A percentile compares a stretch with the other conserved stretches of the same genome.
Evolutionary conservation across 1,139 yeast species (phyloP).

Genomic region (Schwanniomyces etchellsii): DNA sequence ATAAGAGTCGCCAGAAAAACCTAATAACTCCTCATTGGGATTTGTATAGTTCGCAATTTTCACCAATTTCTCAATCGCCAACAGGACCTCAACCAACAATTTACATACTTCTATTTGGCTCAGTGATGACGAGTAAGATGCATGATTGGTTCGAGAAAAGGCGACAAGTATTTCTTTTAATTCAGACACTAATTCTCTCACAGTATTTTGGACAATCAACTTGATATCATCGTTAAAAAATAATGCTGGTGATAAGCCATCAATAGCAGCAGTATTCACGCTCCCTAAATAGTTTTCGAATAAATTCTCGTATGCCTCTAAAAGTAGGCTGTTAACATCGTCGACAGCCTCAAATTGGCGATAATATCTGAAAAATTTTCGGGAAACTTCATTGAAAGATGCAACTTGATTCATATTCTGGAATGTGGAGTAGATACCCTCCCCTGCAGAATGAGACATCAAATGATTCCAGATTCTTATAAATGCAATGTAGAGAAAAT

Average conservation of each 20-base stretch:
- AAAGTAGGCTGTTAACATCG: slow-evolving; percentile 12
- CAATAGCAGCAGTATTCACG: neutral
- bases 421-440: slow-evolving; percentile 18
- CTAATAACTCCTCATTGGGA: neutral
- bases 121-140: neutral
- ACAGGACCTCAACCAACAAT: neutral
- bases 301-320: slow-evolving; percentile 9
- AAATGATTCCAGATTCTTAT: slow-evolving; percentile 27
- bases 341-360: slow-evolving; percentile 12
- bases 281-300: slow-evolving; percentile 7
- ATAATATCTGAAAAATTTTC: slow-evolving; percentile 20
- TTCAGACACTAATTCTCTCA: slow-evolving; percentile 16
- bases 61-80: neutral
- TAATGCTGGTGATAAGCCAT: slow-evolving; percentile 1
- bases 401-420: slow-evolving; percentile 19
- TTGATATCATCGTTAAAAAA: slow-evolving; percentile 18
- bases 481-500: slow-evolving; percentile 16
- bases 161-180: slow-evolving; percentile 11
- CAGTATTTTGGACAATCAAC: slow-evolving; percentile 18
- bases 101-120: neutral
- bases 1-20: neutral
- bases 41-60: neutral
- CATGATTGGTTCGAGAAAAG: too few species aligned
- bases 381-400: slow-evolving; percentile 22
- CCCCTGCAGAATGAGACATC: slow-evolving; percentile 11